phyloP scores from a whole-genome alignment of 1,139 yeast genomes.

The Meyerozyma elateridarum region DNA sequence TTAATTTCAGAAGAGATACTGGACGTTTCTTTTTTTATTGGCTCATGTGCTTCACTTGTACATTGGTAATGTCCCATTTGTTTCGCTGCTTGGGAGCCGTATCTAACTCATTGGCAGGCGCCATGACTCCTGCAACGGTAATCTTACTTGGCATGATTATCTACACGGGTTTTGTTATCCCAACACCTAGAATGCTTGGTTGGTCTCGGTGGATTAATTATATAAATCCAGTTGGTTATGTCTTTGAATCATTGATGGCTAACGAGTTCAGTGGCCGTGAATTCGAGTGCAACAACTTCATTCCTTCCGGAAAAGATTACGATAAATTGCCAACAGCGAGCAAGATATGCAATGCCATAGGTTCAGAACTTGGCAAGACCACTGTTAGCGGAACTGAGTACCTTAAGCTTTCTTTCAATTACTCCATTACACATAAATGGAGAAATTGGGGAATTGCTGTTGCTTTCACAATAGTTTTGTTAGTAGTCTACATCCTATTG shows the following conservation, averaged over 20 bases:
- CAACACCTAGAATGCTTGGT: constrained; percentile 53
- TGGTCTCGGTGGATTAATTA: constrained; percentile 63
- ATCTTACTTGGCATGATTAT: constrained; percentile 49
- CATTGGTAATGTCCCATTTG: constrained; percentile 51
- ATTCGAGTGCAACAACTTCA: constrained; percentile 42
- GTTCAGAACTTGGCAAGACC: constrained; percentile 40
- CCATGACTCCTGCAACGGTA: constrained; percentile 59
- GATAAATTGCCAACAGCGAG: constrained; percentile 22
- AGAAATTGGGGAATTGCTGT: constrained; percentile 59
- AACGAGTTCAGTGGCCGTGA: constrained; percentile 42
- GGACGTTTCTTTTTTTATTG: constrained; percentile 57
- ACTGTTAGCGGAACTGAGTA: constrained; percentile 48
- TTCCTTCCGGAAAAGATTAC: constrained; percentile 51
- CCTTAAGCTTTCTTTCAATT: constrained; percentile 37
- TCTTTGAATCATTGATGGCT: constrained; percentile 52
- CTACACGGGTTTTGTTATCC: constrained; percentile 58
- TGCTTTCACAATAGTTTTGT: constrained; percentile 51
- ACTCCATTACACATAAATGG: constrained; percentile 51
- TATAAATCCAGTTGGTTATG: constrained; percentile 54
- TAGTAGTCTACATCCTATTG: constrained; percentile 39
- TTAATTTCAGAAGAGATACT: constrained; percentile 51
- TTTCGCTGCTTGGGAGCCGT: constrained; percentile 59
- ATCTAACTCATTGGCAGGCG: constrained; percentile 51
- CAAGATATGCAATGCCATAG: constrained; percentile 18
- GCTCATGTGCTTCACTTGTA: constrained; percentile 37